Base-by-base conservation (phyloP, 495 filamentous ascomycete species). In the Aspergillus ostianus region DNA sequence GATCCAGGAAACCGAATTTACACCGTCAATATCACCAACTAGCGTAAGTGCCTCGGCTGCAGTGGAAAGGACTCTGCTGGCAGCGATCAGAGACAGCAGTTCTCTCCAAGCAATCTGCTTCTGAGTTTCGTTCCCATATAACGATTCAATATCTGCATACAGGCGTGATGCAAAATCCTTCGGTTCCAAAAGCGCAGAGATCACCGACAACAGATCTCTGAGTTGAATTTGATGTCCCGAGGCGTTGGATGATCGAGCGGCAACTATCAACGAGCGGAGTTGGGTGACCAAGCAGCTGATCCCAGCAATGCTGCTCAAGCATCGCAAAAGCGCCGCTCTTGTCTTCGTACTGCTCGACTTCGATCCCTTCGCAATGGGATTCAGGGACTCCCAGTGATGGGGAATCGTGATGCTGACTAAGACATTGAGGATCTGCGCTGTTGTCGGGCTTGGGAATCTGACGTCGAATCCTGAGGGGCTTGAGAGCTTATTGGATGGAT, bases 41-140 rank as follows among this genome's bases (percentile, higher is more conserved):
- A 87, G 65, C 48, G 83, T 79, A 23, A 87, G 80, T n/a, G 89
- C 91, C 73, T 97, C 90, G 13, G 92, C 91, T 41, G 85, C 81
- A 51, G 84, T 68, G 0, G 89, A 87, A 15, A 95, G 65, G 20
- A 97, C 72, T 63, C 83, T 89, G 26, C 93, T 88, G 47, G 86
- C 83, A 13, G 85, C 88, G 50, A 93, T 72, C 32, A 93, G 81
- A 20, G 67, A 84, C 41, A 84, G 67, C 57, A 85, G 73, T 62
- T 92, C 89, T 66, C 82, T 85, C 90, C 89, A 91, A 10, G 84
- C 68, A 29, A 85, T 61, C 47, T 69, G 77, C 61, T 76, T 81
- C 59, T 69, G 64, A 19, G 70, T 67, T 32, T 63, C 41, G 53
- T 73, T 75, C 12, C 56, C 59, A 50, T 71, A 72, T 17, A 77